Evolutionary conservation across 352 stramenopile genomes (phyloP), one percentile per base, ranked within the genome.

Genomic region (Pythium graminicola): DNA sequence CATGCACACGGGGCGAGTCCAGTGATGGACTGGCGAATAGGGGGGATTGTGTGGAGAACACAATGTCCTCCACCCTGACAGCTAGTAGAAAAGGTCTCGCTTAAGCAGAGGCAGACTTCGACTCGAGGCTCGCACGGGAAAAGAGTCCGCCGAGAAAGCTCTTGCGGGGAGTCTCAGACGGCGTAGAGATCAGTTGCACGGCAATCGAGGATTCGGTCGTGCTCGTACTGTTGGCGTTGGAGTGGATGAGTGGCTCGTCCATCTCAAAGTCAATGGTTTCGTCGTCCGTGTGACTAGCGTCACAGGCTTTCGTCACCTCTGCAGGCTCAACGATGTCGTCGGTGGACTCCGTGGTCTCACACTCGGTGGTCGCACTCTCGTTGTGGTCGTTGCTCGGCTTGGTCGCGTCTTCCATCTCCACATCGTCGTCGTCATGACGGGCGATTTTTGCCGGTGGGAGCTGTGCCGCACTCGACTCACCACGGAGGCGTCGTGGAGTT

Each of bases 101-200:
- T 50, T 56, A 62, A 24, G 54, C 54, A 19, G 48, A 31, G 7
- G 55, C 20, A 3, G 55, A 38, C 50, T 64, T 64, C 28, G 50
- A 39, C 33, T 64, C 57, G 33, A 58, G 36, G 35, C 50, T 64
- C 11, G 57, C 31, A 50, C 57, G 57, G 16, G 57, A 64, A 31
- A 64, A 66, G 32, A 66, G 47, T 7, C 44, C 46, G 19, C 43
- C 58, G n/a, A 66, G 47, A 36, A 66, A 62, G 41, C 47, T 59
- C 52, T 66, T 60, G 22, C 49, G 48, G 4, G 57, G 56, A 19
- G 41, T 50, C 26, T 49, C 42, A 11, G 31, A 14, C 1, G 49
- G 13, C 9, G 33, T 28, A 8, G 50, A 41, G 26, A 64, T n/a
- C 4, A 44, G 50, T 38, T 58, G 42, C 20, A 59, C 57, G 8